Evolutionary conservation across 192 early-diverging fungal species (phyloP).

Genomic region (Mortierella alpina): DNA sequence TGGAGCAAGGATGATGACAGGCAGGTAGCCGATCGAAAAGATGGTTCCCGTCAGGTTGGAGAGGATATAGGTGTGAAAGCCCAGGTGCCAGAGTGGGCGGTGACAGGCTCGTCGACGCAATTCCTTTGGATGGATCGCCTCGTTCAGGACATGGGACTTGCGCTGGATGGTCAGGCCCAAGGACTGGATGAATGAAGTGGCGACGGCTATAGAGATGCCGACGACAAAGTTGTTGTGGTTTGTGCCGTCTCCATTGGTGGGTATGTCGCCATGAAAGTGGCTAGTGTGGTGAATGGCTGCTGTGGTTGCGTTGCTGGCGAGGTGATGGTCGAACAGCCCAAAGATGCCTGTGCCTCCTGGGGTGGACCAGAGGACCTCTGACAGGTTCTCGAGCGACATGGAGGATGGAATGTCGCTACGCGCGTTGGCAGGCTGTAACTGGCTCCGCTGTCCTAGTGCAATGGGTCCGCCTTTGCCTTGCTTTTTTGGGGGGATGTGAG

Average conservation of each 20-base stretch:
- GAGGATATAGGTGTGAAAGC: constrained; percentile 72
- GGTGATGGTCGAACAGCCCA: constrained; percentile 24
- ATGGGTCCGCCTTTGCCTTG: background rate
- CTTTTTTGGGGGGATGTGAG: constrained; percentile 2
- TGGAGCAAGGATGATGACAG: constrained; percentile 81
- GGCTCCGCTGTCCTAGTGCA: no score
- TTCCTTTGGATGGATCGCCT: constrained; percentile 61
- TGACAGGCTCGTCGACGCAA: constrained; percentile 60
- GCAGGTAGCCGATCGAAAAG: constrained; percentile 80
- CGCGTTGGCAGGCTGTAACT: no score
- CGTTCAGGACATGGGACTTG: constrained; percentile 75
- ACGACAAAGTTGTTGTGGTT: constrained; percentile 44
- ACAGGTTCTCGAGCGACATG: constrained; percentile 51
- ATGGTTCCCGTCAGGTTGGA: constrained; percentile 78
- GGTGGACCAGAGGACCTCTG: constrained; percentile 52
- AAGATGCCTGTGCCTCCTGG: constrained; percentile 36
- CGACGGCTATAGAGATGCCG: constrained; percentile 71
- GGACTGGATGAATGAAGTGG: constrained; percentile 77
- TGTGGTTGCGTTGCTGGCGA: constrained; percentile 6
- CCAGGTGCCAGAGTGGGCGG: constrained; percentile 73
- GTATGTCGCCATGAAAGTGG: constrained; percentile 14
- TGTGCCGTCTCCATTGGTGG: background rate
- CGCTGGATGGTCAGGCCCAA: constrained; percentile 82
- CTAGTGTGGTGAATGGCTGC: constrained; percentile 17
- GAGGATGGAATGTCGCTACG: background rate